Percentiles rank a stretch among this genome's conserved stretches.
These are phyloP conservation scores for Sphaerulina populicola DNA, from an alignment of 2,329 filamentous ascomycete genomes.

Conservation along the genomic window DNA sequence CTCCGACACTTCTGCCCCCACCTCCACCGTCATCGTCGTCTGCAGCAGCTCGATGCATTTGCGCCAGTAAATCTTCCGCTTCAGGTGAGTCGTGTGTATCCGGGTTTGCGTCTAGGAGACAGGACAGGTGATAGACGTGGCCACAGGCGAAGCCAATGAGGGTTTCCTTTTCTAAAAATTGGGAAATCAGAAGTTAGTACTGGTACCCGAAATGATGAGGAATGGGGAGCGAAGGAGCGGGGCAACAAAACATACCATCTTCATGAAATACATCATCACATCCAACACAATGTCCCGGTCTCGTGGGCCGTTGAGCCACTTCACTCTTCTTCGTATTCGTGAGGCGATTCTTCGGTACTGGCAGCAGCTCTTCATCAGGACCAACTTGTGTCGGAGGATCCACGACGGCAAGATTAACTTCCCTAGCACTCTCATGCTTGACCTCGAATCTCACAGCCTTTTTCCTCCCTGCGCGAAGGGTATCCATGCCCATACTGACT, in stretches of 20 bases:
- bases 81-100: slow-evolving; percentile 32
- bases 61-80: slow-evolving; percentile 28
- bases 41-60: slow-evolving; percentile 41
- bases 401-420: slow-evolving; percentile 31
- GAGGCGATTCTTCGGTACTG: slow-evolving; percentile 19
- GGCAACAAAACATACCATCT: slow-evolving; percentile 29
- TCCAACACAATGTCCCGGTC: slow-evolving; percentile 35
- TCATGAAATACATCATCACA: slow-evolving; percentile 34
- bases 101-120: slow-evolving; percentile 48
- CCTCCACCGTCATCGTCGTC: slow-evolving; percentile 36
- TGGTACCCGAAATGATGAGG: not conserved
- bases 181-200: not conserved
- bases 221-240: not conserved
- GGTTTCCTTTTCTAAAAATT: slow-evolving; percentile 53
- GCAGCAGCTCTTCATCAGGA: slow-evolving; percentile 20
- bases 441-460: slow-evolving; percentile 87
- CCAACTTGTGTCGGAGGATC: slow-evolving; percentile 25
- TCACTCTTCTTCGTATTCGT: slow-evolving; percentile 18
- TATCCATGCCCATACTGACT: slow-evolving; percentile 74
- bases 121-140: slow-evolving; percentile 70
- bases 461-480: slow-evolving; percentile 67
- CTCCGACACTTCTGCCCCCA: slow-evolving; percentile 58
- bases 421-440: slow-evolving; percentile 29
- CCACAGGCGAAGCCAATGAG: slow-evolving; percentile 74
- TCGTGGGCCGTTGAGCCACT: slow-evolving; percentile 14